These are phyloP conservation scores for Zizania palustris DNA, from an alignment of 202 grass and related monocot genomes.

Conservation along the genomic window DNA sequence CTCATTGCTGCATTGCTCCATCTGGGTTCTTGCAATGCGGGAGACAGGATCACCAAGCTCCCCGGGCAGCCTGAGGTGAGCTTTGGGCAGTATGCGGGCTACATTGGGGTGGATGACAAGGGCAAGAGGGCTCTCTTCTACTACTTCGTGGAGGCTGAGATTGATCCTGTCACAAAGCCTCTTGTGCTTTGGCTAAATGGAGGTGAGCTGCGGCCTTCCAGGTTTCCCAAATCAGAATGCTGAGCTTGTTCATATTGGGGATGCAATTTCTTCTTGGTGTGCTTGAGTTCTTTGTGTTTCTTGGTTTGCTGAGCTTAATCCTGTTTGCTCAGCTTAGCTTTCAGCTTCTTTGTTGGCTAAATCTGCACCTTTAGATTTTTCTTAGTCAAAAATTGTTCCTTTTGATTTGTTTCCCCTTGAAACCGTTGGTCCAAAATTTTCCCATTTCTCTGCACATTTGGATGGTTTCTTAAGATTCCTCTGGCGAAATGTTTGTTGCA, in stretches of 20 bases:
- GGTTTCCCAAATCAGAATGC: not conserved
- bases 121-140: constrained; percentile 85
- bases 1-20: constrained; percentile 35
- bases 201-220: constrained; percentile 51
- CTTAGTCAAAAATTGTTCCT: not conserved
- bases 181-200: constrained; percentile 98
- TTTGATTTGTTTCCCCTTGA: not conserved
- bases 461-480: not conserved
- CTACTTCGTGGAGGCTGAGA: constrained; percentile 94
- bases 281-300: not conserved
- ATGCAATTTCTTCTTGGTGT: not conserved
- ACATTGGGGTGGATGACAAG: constrained; percentile 64
- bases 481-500: constrained; percentile 36
- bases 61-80: constrained; percentile 86
- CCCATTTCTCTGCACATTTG: not conserved
- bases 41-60: constrained; percentile 68
- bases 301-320: not conserved
- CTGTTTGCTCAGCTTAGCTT: not conserved
- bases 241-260: not conserved
- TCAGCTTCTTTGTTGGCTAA: not conserved
- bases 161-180: constrained; percentile 70
- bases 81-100: constrained; percentile 87
- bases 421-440: constrained; percentile 14
- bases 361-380: too few species aligned
- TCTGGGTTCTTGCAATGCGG: constrained; percentile 35